These are phyloP conservation scores for Gautieria morchelliformis DNA, from an alignment of 768 basidiomycete genomes.

Conservation along the genomic window DNA sequence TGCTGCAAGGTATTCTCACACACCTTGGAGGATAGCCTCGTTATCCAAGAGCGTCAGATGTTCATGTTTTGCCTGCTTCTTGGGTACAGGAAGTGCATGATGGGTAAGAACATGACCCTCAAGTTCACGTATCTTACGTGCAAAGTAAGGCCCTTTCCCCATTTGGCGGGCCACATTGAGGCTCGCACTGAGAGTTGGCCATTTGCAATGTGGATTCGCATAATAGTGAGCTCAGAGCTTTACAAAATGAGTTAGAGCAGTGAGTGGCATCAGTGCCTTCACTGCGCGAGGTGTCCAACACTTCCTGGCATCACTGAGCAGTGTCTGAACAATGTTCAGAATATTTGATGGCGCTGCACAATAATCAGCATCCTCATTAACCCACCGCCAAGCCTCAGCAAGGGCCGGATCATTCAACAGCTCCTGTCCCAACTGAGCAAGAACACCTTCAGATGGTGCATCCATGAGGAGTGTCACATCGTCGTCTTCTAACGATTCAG, in stretches of 20 bases:
- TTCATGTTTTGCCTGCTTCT: neutral
- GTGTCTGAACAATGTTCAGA: neutral
- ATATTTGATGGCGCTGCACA: neutral
- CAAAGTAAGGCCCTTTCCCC: neutral
- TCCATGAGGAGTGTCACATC: neutral
- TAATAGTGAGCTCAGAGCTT: neutral
- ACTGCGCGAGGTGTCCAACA: neutral
- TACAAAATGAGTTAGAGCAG: neutral
- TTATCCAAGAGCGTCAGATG: neutral
- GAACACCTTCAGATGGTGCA: neutral
- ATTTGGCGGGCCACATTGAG: neutral
- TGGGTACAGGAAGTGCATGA: neutral
- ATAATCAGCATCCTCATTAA: neutral
- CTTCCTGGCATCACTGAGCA: neutral
- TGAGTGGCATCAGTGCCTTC: neutral
- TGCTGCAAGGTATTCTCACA: neutral
- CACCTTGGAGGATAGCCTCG: neutral
- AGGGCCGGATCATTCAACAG: no score
- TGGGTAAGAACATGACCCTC: neutral
- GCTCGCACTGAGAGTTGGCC: neutral
- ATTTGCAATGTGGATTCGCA: neutral
- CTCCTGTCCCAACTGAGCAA: no score
- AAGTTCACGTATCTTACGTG: neutral
- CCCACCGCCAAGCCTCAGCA: no score
- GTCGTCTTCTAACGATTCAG: neutral